These are phyloP conservation scores for Leccinum incarnatum DNA, from an alignment of 768 basidiomycete species.

Conservation along the genomic window DNA sequence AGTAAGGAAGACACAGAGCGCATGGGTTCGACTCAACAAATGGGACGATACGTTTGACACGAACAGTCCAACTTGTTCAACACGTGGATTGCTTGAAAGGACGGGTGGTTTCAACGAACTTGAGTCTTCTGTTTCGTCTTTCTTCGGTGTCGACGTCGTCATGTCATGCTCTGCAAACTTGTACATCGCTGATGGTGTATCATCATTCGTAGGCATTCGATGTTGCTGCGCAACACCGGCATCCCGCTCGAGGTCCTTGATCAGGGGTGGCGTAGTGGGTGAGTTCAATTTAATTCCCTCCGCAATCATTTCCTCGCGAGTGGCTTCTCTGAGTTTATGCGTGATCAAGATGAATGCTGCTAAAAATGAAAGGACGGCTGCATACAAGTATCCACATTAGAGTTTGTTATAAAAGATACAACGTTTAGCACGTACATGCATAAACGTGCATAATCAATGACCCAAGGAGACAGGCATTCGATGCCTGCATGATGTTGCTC, in stretches of 20 bases:
- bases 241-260: conserved; percentile 15
- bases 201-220: neutral
- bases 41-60: conserved; percentile 37
- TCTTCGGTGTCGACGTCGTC: neutral
- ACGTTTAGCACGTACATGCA: conserved; percentile 38
- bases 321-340: conserved; percentile 54
- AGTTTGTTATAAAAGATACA: neutral
- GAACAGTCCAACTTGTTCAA: conserved; percentile 52
- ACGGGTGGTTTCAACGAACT: conserved; percentile 27
- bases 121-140: neutral
- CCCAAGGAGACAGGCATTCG: conserved; percentile 49
- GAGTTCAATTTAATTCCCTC: conserved; percentile 30
- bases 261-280: conserved; percentile 8
- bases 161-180: neutral
- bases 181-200: neutral
- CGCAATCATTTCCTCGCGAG: conserved; percentile 42
- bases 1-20: conserved; percentile 47
- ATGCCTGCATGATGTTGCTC: conserved; percentile 24
- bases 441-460: conserved; percentile 53
- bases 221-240: neutral
- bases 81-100: conserved; percentile 45
- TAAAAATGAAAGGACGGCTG: conserved; percentile 48
- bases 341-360: conserved; percentile 55
- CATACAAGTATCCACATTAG: neutral
- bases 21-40: conserved; percentile 48